A percentile compares a stretch with the other conserved stretches of the same genome.
These are phyloP conservation scores for Cercospora janseana DNA, from an alignment of 2,329 filamentous ascomycete genomes.

Conservation along the genomic window DNA sequence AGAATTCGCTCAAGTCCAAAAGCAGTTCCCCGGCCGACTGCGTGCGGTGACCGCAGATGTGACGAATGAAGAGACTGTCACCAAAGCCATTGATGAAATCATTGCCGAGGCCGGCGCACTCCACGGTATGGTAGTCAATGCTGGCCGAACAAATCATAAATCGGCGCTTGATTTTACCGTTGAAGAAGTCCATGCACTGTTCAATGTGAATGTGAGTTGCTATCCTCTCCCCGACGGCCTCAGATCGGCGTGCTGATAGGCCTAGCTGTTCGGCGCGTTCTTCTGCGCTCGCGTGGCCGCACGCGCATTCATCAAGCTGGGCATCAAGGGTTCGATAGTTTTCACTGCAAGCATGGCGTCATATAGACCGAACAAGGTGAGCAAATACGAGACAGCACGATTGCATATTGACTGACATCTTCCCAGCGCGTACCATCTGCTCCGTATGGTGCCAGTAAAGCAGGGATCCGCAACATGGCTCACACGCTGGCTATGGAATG, in stretches of 20 bases:
- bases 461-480: conserved; percentile 44
- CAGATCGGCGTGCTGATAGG: not conserved
- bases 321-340: conserved; percentile 47
- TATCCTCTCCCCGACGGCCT: not conserved
- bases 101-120: conserved; percentile 45
- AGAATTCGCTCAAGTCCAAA: conserved; percentile 43
- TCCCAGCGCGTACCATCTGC: conserved; percentile 30
- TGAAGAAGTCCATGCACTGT: conserved; percentile 48
- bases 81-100: conserved; percentile 47
- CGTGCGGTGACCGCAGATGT: conserved; percentile 48
- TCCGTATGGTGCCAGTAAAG: conserved; percentile 46
- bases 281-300: conserved; percentile 46
- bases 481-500: conserved; percentile 44
- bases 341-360: conserved; percentile 51
- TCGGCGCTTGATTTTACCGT: conserved; percentile 52
- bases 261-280: conserved; percentile 48
- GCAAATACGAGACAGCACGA: conserved; percentile 22
- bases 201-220: conserved; percentile 40
- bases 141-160: conserved; percentile 54
- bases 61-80: conserved; percentile 48
- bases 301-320: conserved; percentile 47
- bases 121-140: conserved; percentile 51
- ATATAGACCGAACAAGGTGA: conserved; percentile 44
- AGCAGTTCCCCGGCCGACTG: conserved; percentile 44
- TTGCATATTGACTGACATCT: conserved; percentile 38